Base-by-base conservation (phyloP, 176 grass and related monocot genomes). In the Musa acuminata region DNA sequence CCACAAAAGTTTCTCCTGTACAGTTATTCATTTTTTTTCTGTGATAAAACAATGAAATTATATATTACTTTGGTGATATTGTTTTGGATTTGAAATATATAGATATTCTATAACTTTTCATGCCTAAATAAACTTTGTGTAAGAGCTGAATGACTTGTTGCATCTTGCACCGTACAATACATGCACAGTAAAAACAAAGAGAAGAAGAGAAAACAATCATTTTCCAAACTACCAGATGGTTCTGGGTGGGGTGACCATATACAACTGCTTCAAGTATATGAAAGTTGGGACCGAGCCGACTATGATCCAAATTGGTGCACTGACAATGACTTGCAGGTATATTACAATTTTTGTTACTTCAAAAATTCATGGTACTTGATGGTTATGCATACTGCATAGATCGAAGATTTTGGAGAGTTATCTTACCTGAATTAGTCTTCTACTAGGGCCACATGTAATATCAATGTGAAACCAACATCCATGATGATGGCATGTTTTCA, bases 231-330 rank as follows among this genome's bases (percentile, higher is more conserved):
- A 70, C 90, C 93, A 67, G 83, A 93, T 87, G 93, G 93, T 77
- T 92, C 87, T 81, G 93, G 93, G 29, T 97, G 85, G 89, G 93
- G 93, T 73, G 93, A 97, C 72, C 93, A 97, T 80, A 90, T 97
- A 79, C 93, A 97, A 75, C 80, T 97, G 81, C 87, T 97, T 92
- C 90, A 97, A 70, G 87, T 93, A 83, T 97, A 88, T 79, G 93
- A 97, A 90, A 87, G 60, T 75, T 97, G 90, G 93, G 79, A 93
- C 59, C 90, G 68, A 78, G 80, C 90, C 29, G 82, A 80, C 53
- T 97, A 97, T 90, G 90, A 97, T 90, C 83, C 81, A 82, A 88
- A 81, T 76, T 97, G 93, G 93, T 97, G 93, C 75, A 68, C 55
- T 17, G 82, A 97, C 72, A 80, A 93, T 90, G 87, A 90, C 64